Evolutionary conservation across 805 yeast genomes (phyloP).

Genomic region (Kregervanrija pseudodelftensis): DNA sequence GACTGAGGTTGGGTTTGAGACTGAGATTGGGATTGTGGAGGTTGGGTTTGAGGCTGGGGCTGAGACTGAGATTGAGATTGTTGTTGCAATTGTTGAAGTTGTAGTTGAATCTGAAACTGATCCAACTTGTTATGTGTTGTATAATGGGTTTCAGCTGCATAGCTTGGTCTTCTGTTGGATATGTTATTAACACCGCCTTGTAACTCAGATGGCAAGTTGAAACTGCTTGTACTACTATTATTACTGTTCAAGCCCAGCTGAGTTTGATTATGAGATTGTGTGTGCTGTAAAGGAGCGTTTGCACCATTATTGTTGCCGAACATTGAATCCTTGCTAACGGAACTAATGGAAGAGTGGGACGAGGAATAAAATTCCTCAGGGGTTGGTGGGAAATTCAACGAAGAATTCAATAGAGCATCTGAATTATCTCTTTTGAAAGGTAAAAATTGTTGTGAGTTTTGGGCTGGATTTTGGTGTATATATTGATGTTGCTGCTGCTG

Average conservation of each 20-base stretch:
- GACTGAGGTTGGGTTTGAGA: not conserved
- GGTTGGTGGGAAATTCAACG: conserved; percentile 5
- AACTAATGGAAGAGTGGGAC: conserved; percentile 25
- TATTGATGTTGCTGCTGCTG: not conserved
- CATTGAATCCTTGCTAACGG: conserved; percentile 23
- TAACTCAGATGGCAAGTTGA: conserved; percentile 48
- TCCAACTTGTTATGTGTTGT: not conserved
- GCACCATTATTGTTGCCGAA: conserved; percentile 10
- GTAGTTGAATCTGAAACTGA: not conserved
- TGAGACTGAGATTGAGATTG: conserved; percentile 7
- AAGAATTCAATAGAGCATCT: conserved; percentile 13
- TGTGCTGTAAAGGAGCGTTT: conserved; percentile 1
- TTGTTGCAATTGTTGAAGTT: conserved; percentile 10
- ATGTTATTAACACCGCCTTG: conserved; percentile 61
- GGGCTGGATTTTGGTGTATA: conserved; percentile 6
- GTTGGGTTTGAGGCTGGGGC: conserved; percentile 8
- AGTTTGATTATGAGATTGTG: conserved; percentile 1
- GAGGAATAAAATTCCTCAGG: conserved; percentile 17
- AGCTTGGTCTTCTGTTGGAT: conserved; percentile 65
- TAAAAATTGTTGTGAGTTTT: not conserved
- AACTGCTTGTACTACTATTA: conserved; percentile 18
- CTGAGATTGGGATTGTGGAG: not conserved
- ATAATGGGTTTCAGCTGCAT: conserved; percentile 56
- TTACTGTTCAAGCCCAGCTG: not conserved
- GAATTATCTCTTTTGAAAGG: conserved; percentile 11